Base-by-base conservation (phyloP, 179 eudicot genomes). In the Beta macrorhiza region DNA sequence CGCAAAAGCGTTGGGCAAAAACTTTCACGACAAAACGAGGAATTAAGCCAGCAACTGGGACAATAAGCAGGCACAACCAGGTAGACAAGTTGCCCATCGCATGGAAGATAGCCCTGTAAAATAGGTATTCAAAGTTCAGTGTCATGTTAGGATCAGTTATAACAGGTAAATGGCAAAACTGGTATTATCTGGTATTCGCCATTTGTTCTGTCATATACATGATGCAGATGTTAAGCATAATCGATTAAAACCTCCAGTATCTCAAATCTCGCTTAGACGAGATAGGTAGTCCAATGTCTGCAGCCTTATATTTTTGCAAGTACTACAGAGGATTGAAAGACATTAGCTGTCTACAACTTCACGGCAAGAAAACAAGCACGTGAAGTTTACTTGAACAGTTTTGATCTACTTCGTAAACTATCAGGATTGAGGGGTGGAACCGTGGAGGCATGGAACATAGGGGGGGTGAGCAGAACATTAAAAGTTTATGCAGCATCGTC, bases 41-140 rank as follows among this genome's bases (percentile, higher is more conserved):
- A 65, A 95, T 74, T 77, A 97, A 76, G 67, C 92, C 91, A 76
- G 81, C 90, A 6, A 97, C 74, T 0, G 83, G 84, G 67, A 88
- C 85, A 49, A 88, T 90, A 76, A 97, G 87, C 84, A 97, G 86
- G 83, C 91, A 91, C 55, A 91, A 64, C 99, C 99, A 97, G 76
- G 93, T 90, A 57, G 84, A 51, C 83, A 85, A 82, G 8, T 80
- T 84, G 12, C 81, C 70, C 74, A 87, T 89, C 51, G 86, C 84
- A 61, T 89, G 79, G 82, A 93, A 93, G 79, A 97, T 86, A 25
- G 98, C 97, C 97, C 99, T 97, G 93, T 70, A 86, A 78, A 64
- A 64, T 63, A 62, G 55, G 20, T n/a, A 2, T 25, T 25, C n/a
- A 8, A 12, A 29, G 53, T 58, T 81, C 42, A 74, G 76, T 37